These are phyloP conservation scores for Diplodia intermedia DNA, from an alignment of 2,329 filamentous ascomycete species.

Conservation along the genomic window DNA sequence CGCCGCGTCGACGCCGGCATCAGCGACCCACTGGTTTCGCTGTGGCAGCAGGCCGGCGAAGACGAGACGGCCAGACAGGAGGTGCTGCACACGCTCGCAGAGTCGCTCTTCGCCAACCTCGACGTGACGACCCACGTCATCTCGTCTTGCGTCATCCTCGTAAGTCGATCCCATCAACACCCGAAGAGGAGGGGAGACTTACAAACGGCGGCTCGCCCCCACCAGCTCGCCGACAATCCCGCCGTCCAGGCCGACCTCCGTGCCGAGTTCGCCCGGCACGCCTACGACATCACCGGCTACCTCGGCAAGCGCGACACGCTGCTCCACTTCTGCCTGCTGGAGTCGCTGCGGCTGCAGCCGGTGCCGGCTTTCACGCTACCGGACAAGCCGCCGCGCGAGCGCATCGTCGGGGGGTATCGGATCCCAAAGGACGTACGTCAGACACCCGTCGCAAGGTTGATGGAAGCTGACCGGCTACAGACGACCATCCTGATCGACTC, in stretches of 20 bases:
- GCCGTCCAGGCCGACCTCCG: conserved; percentile 26
- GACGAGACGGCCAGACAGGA: not conserved
- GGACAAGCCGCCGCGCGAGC: conserved; percentile 24
- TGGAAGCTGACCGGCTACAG: not conserved
- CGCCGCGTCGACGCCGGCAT: conserved; percentile 7
- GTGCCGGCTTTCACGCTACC: conserved; percentile 27
- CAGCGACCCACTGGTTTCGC: not conserved
- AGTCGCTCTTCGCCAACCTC: conserved; percentile 31
- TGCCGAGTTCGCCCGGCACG: conserved; percentile 15
- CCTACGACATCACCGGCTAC: not conserved
- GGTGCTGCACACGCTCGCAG: conserved; percentile 30
- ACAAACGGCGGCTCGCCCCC: no score
- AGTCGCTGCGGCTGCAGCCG: conserved; percentile 33
- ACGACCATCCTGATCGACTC: conserved; percentile 30
- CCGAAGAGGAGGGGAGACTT: no score
- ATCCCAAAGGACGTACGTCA: conserved; percentile 27
- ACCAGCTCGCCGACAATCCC: conserved; percentile 27
- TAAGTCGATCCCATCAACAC: no score
- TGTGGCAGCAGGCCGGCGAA: not conserved
- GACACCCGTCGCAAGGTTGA: no score
- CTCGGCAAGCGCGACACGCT: conserved; percentile 23
- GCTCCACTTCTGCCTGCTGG: conserved; percentile 29
- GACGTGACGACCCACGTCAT: conserved; percentile 31
- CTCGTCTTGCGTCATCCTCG: conserved; percentile 15
- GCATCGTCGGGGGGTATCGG: conserved; percentile 19